A percentile compares a stretch with the other conserved stretches of the same genome.
These are phyloP conservation scores for Kazachstania taianensis DNA, from an alignment of 805 yeast genomes.

Conservation along the genomic window DNA sequence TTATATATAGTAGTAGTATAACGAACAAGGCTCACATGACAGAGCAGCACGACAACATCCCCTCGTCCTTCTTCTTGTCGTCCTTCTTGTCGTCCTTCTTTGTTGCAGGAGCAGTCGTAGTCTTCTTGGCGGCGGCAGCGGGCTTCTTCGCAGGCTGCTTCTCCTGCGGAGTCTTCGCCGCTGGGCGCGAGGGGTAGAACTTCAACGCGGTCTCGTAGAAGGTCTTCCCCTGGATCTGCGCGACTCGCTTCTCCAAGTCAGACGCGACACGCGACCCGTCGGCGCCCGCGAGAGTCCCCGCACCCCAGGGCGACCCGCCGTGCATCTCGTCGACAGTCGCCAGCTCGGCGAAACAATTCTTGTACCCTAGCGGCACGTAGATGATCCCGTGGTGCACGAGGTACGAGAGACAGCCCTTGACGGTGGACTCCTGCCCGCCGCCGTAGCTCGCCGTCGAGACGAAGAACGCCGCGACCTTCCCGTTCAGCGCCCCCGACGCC, in stretches of 20 bases:
- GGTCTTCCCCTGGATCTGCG: constrained; percentile 55
- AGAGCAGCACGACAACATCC: constrained; percentile 23
- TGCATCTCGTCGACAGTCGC: constrained; percentile 57
- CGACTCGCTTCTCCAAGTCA: constrained; percentile 54
- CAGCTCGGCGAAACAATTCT: constrained; percentile 43
- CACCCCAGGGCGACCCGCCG: constrained; percentile 86
- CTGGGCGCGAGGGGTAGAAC: constrained; percentile 5
- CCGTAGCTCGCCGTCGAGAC: constrained; percentile 63
- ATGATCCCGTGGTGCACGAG: constrained; percentile 71
- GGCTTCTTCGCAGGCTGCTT: constrained; percentile 17
- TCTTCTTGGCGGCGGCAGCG: constrained; percentile 33
- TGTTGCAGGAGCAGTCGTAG: constrained; percentile 14
- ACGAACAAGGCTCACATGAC: too few species aligned
- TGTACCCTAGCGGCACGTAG: constrained; percentile 72
- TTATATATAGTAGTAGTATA: too few species aligned
- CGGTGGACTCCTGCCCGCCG: constrained; percentile 76
- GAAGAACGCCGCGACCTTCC: constrained; percentile 72
- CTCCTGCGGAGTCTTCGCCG: constrained; percentile 4
- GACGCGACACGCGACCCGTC: constrained; percentile 70
- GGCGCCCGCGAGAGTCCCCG: constrained; percentile 67
- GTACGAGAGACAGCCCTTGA: constrained; percentile 47
- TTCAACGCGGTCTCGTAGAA: constrained; percentile 40
- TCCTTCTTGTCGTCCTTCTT: constrained; percentile 8
- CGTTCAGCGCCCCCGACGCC: constrained; percentile 59
- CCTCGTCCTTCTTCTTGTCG: constrained; percentile 18